Base-by-base conservation (phyloP, 108 stramenopile genomes). In the Bacterosira constricta region DNA sequence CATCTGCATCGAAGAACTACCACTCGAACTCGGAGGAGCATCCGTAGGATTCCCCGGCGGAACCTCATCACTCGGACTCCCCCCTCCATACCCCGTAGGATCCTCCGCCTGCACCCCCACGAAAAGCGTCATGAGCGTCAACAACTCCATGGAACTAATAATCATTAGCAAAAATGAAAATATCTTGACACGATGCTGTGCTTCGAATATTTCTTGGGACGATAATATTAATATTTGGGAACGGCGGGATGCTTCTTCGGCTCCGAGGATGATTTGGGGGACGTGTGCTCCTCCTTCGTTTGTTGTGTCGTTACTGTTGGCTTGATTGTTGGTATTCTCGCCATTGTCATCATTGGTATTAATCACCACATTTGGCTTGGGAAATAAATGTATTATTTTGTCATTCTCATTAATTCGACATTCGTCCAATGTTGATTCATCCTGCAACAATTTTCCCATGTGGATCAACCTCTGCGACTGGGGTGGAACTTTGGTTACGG, bases 331-430 rank as follows among this genome's bases (percentile, higher is more conserved):
- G 30, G 23, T 20, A 11, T 17, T 18, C 17, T 30, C 55, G 11
- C 27, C 30, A 18, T 21, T 35, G 15, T 32, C 49, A 15, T 27
- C 23, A 36, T 53, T 25, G 20, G 41, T 25, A 10, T 55, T 55
- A 18, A 94, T 73, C 11, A 90, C 84, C 23, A 94, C 88, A 34
- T 87, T 82, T 9, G 92, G 92, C 53, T 91, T 94, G 1, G 92
- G 92, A 71, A 94, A 91, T 4, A 94, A 55, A 55, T 94, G 92
- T 25, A 94, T 51, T 56, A 94, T 94, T 11, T 71, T 71, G 18
- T 80, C 79, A 50, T 79, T 52, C 18, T 69, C 59, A 32, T 55
- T 57, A 34, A 94, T 85, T 7, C 85, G 84, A 46, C 49, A 53
- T 25, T 90, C 84, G 20, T 57, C 37, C 21, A 94, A 62, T 11